These are phyloP conservation scores for Phytopythium boreale DNA, from an alignment of 352 stramenopile species.

Conservation along the genomic window DNA sequence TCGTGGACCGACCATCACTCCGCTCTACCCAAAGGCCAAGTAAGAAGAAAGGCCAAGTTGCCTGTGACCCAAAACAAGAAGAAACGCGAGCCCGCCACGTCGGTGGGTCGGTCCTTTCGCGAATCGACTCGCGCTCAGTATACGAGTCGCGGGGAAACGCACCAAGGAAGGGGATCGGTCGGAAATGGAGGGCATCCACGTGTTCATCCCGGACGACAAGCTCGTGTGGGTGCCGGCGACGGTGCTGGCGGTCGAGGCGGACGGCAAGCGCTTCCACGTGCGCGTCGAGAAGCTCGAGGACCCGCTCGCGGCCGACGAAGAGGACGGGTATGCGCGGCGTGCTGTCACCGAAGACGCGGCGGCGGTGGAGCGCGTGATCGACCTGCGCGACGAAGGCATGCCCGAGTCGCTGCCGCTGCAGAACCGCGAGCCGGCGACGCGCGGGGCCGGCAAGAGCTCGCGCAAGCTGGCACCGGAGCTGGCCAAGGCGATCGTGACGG, in stretches of 20 bases:
- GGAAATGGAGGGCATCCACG: conserved; percentile 73
- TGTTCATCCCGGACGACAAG: conserved; percentile 81
- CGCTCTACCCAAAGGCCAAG: neutral
- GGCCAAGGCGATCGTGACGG: conserved; percentile 18
- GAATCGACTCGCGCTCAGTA: neutral
- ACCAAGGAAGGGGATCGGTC: neutral
- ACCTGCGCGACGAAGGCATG: conserved; percentile 73
- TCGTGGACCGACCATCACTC: conserved; percentile 4
- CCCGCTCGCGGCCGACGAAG: conserved; percentile 9
- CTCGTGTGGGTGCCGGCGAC: conserved; percentile 81
- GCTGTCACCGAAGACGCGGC: conserved; percentile 21
- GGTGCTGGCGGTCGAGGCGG: conserved; percentile 57
- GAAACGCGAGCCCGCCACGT: neutral
- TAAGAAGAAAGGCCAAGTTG: neutral
- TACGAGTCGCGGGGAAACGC: neutral
- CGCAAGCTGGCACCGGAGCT: conserved; percentile 8
- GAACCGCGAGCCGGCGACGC: conserved; percentile 25
- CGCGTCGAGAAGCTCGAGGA: conserved; percentile 32
- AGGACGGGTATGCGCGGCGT: conserved; percentile 1
- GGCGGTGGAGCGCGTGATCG: conserved; percentile 51
- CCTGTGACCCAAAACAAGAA: neutral
- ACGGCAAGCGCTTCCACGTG: conserved; percentile 65
- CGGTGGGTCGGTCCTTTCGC: neutral
- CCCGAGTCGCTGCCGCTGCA: conserved; percentile 74
- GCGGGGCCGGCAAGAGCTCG: conserved; percentile 8